phyloP scores from a whole-genome alignment of 257 asterid species.

The Solanum microdontum region DNA sequence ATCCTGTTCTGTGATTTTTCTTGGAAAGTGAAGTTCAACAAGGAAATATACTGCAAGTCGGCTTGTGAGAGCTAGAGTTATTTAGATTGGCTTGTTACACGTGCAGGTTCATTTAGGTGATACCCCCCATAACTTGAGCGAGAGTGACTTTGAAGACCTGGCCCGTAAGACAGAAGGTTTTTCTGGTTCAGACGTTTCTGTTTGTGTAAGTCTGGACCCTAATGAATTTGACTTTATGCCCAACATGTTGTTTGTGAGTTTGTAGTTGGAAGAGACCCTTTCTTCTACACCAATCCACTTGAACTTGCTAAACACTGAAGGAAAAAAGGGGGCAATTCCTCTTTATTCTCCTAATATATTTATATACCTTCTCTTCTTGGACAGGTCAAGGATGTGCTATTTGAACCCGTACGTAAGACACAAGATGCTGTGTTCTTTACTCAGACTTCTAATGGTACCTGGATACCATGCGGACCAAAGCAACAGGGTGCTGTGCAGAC shows the following conservation, averaged over 20 bases:
- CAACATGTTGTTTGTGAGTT: neutral
- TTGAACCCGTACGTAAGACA: conserved; percentile 94
- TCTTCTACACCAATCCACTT: neutral
- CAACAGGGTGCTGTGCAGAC: conserved; percentile 71
- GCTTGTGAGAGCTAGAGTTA: neutral
- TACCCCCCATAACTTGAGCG: conserved; percentile 45
- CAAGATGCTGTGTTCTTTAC: conserved; percentile 86
- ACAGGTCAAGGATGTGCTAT: conserved; percentile 92
- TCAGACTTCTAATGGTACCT: conserved; percentile 46
- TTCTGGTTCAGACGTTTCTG: conserved; percentile 48
- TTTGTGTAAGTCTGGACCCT: conserved; percentile 27
- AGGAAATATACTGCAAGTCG: neutral
- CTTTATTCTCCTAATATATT: neutral
- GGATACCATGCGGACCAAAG: conserved; percentile 94
- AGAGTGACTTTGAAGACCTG: conserved; percentile 36
- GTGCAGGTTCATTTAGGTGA: conserved; percentile 44
- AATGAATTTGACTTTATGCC: neutral
- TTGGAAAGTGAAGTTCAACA: neutral
- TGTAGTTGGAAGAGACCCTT: neutral
- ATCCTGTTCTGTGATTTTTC: neutral
- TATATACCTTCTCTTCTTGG: conserved; percentile 1
- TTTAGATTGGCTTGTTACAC: neutral
- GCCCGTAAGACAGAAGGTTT: conserved; percentile 36
- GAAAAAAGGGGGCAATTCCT: neutral
- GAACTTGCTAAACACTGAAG: neutral